Evolutionary conservation across 768 basidiomycete genomes (phyloP), one percentile per base, ranked within the genome.

Genomic region (Lactifluus pinguis): DNA sequence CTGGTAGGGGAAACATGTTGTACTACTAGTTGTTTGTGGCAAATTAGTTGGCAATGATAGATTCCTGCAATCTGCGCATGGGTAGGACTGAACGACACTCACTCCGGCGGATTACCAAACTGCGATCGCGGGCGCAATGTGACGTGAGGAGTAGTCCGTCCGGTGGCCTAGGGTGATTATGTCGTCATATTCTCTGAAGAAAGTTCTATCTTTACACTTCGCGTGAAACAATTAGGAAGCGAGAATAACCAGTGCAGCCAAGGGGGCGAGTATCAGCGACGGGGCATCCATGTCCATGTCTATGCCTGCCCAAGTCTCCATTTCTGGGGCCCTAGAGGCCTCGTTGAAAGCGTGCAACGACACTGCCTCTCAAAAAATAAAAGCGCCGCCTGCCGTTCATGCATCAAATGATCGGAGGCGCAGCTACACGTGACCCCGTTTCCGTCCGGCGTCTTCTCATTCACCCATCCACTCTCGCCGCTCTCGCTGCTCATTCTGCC

Each of bases 291-390:
- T 21, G 21, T 39, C 39, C 48, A 53, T 17, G 36, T 11, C 14
- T 9, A 42, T 32, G 9, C 39, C 50, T 15, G 32, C 41, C 17
- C 42, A 15, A 8, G 8, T n/a, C 17, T 4, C 39, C 39, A 53
- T 42, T 53, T 41, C 29, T 39, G 1, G 21, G 32, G 49, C 19
- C 21, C 19, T 36, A 30, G 61, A 53, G 60, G 66, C 36, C 61
- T 64, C 66, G 45, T 66, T 61, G 60, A 45, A 60, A 54, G 57
- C 17, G 55, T 61, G 65, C 21, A 59, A 51, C 42, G 59, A 57
- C 41, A 65, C 57, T 30, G 65, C 62, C 52, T 59, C 49, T 47
- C 32, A 61, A 49, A 44, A 48, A 49, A 55, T 36, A 52, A 44
- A 52, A 52, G 57, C 44, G 45, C 55, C 39, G 45, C 50, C n/a